These are phyloP conservation scores for Neonectria coccinea DNA, from an alignment of 2,329 filamentous ascomycete species.

Conservation along the genomic window DNA sequence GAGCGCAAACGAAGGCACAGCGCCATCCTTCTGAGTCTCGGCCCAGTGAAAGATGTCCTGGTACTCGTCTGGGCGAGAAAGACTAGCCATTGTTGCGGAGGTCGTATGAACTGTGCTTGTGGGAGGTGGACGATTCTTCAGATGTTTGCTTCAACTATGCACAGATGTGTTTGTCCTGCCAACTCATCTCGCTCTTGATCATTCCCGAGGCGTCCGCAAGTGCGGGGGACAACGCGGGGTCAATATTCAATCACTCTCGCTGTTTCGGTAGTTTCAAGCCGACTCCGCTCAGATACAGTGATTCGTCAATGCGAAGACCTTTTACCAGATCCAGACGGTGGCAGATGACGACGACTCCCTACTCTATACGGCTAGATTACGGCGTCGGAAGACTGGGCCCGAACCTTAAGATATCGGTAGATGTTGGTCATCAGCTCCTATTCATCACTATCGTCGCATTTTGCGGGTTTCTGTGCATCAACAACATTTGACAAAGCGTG, in stretches of 20 bases:
- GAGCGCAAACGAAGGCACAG: slow-evolving; percentile 64
- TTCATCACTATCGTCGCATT: no score
- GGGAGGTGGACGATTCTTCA: not conserved
- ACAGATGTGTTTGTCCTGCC: not conserved
- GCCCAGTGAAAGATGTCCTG: slow-evolving; percentile 69
- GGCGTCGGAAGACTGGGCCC: not conserved
- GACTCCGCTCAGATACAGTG: not conserved
- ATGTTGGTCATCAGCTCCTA: no score
- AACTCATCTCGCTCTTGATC: not conserved
- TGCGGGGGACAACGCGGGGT: slow-evolving; percentile 11
- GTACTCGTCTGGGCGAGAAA: slow-evolving; percentile 51
- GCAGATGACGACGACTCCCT: not conserved
- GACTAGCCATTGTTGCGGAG: not conserved
- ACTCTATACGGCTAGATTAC: no score
- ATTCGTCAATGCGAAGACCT: not conserved
- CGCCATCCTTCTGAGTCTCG: slow-evolving; percentile 68
- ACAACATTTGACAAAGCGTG: no score
- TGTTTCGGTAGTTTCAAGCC: slow-evolving; percentile 6
- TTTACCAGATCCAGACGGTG: no score
- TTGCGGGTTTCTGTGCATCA: no score
- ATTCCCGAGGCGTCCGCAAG: not conserved
- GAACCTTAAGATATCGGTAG: not conserved
- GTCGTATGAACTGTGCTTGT: not conserved
- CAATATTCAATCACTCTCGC: not conserved
- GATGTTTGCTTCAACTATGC: not conserved